These are phyloP conservation scores for Penicillium herquei DNA, from an alignment of 495 filamentous ascomycete species.

Conservation along the genomic window DNA sequence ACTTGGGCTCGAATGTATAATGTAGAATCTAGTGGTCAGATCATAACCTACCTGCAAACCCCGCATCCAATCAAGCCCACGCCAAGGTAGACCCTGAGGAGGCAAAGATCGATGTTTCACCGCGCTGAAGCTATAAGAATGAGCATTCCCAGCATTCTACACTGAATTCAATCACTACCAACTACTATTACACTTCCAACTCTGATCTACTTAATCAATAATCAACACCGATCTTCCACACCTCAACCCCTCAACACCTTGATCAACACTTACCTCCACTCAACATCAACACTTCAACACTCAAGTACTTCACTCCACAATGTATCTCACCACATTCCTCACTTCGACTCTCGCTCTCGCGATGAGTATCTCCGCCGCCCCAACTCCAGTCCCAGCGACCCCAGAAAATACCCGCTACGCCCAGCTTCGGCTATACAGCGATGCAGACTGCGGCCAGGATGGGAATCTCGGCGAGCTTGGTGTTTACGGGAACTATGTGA, in stretches of 20 bases:
- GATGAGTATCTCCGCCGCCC: conserved; percentile 4
- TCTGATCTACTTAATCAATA: background rate
- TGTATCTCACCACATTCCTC: conserved; percentile 10
- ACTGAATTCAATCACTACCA: background rate
- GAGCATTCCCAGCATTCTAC: too few relatives aligned
- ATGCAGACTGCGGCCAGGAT: conserved; percentile 3
- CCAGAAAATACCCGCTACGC: conserved; percentile 13
- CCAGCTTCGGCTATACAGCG: conserved; percentile 19
- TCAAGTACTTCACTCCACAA: conserved; percentile 3
- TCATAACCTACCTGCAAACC: too few relatives aligned
- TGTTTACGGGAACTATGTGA: conserved; percentile 15
- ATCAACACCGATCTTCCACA: background rate
- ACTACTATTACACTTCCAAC: background rate
- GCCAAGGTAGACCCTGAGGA: background rate
- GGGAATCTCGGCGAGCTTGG: conserved; percentile 19
- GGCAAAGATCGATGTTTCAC: background rate
- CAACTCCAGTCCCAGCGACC: conserved; percentile 5
- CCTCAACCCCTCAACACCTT: too few relatives aligned
- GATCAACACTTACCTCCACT: too few relatives aligned
- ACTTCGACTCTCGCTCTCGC: conserved; percentile 2
- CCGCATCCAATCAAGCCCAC: too few relatives aligned
- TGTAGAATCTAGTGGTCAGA: too few relatives aligned
- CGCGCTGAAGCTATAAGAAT: background rate
- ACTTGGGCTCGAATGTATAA: too few relatives aligned
- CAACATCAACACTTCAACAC: background rate